A percentile compares a stretch with the other conserved stretches of the same genome.
phyloP scores from a whole-genome alignment of 2,329 filamentous ascomycete genomes.

The Chrysoporthe deuterocubensis region DNA sequence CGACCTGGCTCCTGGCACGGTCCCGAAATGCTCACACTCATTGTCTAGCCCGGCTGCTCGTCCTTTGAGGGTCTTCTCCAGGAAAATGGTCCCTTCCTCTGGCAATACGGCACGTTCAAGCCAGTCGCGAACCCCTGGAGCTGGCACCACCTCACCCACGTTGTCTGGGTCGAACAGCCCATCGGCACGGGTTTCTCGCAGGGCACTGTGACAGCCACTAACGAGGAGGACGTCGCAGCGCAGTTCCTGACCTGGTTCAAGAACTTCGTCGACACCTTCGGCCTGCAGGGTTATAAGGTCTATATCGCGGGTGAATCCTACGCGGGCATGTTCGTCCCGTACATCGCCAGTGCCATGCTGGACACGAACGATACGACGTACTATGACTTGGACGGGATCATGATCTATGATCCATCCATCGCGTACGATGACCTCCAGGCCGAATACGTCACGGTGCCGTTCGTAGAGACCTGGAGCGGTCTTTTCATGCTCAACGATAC shows the following conservation, averaged over 20 bases:
- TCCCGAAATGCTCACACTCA: neutral
- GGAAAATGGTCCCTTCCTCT: constrained; percentile 76
- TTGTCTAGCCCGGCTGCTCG: constrained; percentile 57
- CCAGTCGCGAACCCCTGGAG: constrained; percentile 70
- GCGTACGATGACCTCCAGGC: constrained; percentile 52
- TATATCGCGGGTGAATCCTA: constrained; percentile 78
- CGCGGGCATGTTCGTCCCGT: constrained; percentile 70
- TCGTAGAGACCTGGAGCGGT: constrained; percentile 56
- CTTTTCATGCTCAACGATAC: constrained; percentile 68
- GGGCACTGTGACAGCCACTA: constrained; percentile 65
- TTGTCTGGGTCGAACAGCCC: constrained; percentile 76
- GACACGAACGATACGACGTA: constrained; percentile 66
- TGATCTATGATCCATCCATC: constrained; percentile 75
- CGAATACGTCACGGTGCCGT: constrained; percentile 57
- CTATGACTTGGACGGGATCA: constrained; percentile 69
- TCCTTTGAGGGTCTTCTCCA: constrained; percentile 73
- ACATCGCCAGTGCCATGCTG: constrained; percentile 74
- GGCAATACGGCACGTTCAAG: constrained; percentile 70
- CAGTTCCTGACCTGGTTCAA: constrained; percentile 80
- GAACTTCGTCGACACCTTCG: constrained; percentile 75
- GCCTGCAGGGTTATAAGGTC: constrained; percentile 68
- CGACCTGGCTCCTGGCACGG: no score
- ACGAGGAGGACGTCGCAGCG: constrained; percentile 69
- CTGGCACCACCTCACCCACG: constrained; percentile 78
- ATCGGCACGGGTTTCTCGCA: constrained; percentile 70